phyloP scores from a whole-genome alignment of 2,329 filamentous ascomycete genomes.

The Alternaria burnsii region DNA sequence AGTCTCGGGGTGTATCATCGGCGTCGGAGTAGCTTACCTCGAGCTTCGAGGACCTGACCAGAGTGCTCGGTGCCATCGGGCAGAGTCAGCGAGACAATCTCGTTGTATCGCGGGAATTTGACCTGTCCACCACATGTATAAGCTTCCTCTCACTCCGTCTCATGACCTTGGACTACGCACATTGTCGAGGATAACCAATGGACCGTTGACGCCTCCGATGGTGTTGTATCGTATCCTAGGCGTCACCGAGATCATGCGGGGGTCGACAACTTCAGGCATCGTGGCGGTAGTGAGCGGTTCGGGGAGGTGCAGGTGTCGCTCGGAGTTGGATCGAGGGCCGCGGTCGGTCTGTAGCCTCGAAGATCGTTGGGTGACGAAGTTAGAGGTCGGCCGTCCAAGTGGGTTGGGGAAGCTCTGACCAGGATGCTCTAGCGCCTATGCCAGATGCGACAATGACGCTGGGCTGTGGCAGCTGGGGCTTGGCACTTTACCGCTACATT shows the following conservation, averaged over 20 bases:
- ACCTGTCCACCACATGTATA: slow-evolving; percentile 65
- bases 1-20: slow-evolving; percentile 17
- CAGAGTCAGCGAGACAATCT: slow-evolving; percentile 95
- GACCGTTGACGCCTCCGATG: slow-evolving; percentile 96
- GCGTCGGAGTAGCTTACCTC: slow-evolving; percentile 68
- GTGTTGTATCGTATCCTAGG: slow-evolving; percentile 94
- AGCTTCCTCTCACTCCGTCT: slow-evolving; percentile 24
- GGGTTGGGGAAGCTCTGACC: slow-evolving; percentile 39
- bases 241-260: slow-evolving; percentile 66
- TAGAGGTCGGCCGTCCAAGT: slow-evolving; percentile 34
- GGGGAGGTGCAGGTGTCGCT: slow-evolving; percentile 27
- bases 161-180: slow-evolving; percentile 61
- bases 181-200: slow-evolving; percentile 96
- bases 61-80: slow-evolving; percentile 93
- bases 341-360: slow-evolving; percentile 28
- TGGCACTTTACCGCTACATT: slow-evolving; percentile 5
- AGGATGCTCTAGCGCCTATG: slow-evolving; percentile 22
- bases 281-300: slow-evolving; percentile 37
- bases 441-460: slow-evolving; percentile 18
- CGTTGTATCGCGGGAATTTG: slow-evolving; percentile 97
- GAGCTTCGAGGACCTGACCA: slow-evolving; percentile 95
- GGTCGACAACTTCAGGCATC: slow-evolving; percentile 54
- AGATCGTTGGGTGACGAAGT: slow-evolving; percentile 33
- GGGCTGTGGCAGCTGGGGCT: slow-evolving; percentile 9
- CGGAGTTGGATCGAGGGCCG: slow-evolving; percentile 25